Evolutionary conservation across 1,284 basidiomycete genomes (phyloP).

Genomic region (Schizopora paradoxa): DNA sequence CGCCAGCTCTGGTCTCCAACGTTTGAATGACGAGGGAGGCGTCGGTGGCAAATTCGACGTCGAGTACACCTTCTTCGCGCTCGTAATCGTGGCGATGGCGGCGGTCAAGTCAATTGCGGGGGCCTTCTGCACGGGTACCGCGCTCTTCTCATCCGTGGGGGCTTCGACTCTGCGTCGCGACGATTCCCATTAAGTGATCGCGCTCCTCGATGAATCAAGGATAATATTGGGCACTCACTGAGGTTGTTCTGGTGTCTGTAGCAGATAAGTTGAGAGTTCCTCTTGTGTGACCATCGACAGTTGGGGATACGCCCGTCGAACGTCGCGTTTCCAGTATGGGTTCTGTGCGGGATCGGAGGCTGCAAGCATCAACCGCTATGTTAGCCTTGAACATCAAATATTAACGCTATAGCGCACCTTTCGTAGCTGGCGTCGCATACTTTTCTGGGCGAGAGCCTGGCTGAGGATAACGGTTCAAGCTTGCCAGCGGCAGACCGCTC

Average conservation of each 20-base stretch:
- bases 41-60: conserved; percentile 67
- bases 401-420: conserved; percentile 46
- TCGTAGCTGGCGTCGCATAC: conserved; percentile 83
- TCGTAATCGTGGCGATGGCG: conserved; percentile 62
- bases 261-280: conserved; percentile 75
- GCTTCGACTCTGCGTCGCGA: conserved; percentile 45
- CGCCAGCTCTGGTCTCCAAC: conserved; percentile 65
- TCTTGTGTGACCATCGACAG: conserved; percentile 80
- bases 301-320: conserved; percentile 85
- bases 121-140: conserved; percentile 41
- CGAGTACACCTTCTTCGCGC: conserved; percentile 57
- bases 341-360: conserved; percentile 80
- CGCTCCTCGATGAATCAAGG: neutral
- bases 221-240: conserved; percentile 46
- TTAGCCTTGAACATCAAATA: conserved; percentile 7
- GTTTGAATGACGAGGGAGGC: conserved; percentile 57
- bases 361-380: conserved; percentile 26
- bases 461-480: conserved; percentile 74
- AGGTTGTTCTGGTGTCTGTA: conserved; percentile 68
- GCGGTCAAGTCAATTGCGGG: conserved; percentile 54
- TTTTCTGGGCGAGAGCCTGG: conserved; percentile 84
- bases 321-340: conserved; percentile 93
- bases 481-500: conserved; percentile 79
- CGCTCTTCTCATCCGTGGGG: conserved; percentile 41
- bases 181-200: conserved; percentile 19